A percentile compares a stretch with the other conserved stretches of the same genome.
Evolutionary conservation across 2,329 filamentous ascomycete species (phyloP).

Genomic region (Sporothrix mexicana): DNA sequence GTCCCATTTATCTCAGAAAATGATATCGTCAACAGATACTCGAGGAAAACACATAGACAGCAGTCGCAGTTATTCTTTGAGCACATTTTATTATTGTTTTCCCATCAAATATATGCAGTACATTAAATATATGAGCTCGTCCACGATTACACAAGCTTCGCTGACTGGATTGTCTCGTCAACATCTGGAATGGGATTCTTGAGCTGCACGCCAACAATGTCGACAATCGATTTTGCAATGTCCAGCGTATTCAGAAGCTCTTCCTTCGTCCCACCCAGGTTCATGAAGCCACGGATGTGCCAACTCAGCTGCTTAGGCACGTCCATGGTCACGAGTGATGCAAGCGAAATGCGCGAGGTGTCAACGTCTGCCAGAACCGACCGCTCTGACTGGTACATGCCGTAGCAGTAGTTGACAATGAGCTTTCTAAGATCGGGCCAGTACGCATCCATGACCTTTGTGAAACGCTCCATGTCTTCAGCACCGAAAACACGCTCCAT

Average conservation of each 20-base stretch:
- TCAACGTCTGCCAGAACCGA: background rate
- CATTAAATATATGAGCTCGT: too few species aligned
- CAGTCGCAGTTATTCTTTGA: too few species aligned
- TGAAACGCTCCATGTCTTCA: background rate
- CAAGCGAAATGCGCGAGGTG: background rate
- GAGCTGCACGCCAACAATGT: background rate
- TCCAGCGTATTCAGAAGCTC: background rate
- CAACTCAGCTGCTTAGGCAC: background rate
- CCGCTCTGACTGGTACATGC: background rate
- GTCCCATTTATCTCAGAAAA: too few species aligned
- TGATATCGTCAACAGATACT: too few species aligned
- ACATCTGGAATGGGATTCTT: background rate
- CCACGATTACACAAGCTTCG: background rate
- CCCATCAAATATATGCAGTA: too few species aligned
- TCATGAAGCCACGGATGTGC: background rate
- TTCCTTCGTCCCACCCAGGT: background rate
- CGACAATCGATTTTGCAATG: background rate
- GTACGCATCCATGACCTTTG: background rate
- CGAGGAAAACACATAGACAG: too few species aligned
- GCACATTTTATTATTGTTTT: too few species aligned
- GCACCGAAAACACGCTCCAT: background rate
- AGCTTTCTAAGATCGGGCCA: background rate
- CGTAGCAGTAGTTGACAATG: slow-evolving; percentile 7
- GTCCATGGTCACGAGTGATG: background rate
- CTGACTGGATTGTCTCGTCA: background rate